These are phyloP conservation scores for Kwoniella mangroviensis DNA, from an alignment of 768 basidiomycete species.

Conservation along the genomic window DNA sequence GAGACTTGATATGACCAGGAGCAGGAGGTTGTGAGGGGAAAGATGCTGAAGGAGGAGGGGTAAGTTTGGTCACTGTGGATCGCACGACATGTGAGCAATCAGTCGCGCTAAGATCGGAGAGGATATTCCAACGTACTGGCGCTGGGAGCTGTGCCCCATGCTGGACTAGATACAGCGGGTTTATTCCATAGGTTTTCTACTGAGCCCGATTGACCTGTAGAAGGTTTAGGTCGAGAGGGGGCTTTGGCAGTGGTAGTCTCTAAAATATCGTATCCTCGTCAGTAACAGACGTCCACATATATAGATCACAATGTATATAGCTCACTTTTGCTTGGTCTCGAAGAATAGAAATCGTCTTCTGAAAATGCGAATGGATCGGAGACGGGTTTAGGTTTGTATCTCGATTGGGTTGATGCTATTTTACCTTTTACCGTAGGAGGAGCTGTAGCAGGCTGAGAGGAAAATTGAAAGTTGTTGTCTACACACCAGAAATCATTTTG, in stretches of 20 bases:
- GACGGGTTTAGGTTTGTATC: slow-evolving; percentile 45
- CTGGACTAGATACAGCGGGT: slow-evolving; percentile 30
- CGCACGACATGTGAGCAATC: slow-evolving; percentile 3
- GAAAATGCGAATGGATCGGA: slow-evolving; percentile 54
- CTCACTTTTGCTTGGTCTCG: slow-evolving; percentile 29
- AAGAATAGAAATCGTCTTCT: slow-evolving; percentile 56
- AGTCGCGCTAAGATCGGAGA: not conserved
- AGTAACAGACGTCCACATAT: too few species aligned
- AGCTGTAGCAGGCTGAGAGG: slow-evolving; percentile 37
- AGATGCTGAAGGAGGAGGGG: slow-evolving; percentile 24
- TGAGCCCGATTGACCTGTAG: slow-evolving; percentile 18
- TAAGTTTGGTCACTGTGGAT: slow-evolving; percentile 23
- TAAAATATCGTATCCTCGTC: not conserved
- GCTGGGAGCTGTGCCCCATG: slow-evolving; percentile 44
- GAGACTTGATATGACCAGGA: slow-evolving; percentile 50
- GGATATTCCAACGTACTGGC: slow-evolving; percentile 7
- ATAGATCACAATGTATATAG: too few species aligned
- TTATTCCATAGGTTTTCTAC: slow-evolving; percentile 34
- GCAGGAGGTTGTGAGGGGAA: slow-evolving; percentile 24
- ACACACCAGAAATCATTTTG: too few species aligned
- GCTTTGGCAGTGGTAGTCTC: slow-evolving; percentile 32
- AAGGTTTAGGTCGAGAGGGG: slow-evolving; percentile 21
- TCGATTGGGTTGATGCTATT: slow-evolving; percentile 45
- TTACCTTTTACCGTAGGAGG: slow-evolving; percentile 23
- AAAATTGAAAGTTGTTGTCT: slow-evolving; percentile 56